Base-by-base conservation (phyloP, 2,329 filamentous ascomycete species). In the Fusarium pseudocircinatum region DNA sequence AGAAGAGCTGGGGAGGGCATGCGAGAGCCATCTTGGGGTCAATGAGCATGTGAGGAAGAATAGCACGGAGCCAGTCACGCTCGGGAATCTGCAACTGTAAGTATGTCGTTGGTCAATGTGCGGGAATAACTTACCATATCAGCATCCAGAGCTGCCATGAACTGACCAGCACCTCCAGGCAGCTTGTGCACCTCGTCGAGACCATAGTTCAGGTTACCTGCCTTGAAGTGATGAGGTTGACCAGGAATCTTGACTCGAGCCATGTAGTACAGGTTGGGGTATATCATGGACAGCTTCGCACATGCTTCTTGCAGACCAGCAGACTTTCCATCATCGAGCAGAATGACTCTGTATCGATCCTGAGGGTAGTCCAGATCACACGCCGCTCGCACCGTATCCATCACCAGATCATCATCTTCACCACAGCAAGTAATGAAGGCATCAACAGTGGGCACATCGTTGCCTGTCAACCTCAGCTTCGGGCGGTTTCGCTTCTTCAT, bases 161-260 rank as follows among this genome's bases (percentile, higher is more conserved):
- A 91, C 74, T 88, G 84, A 44, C 84, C 84, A n/a, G 87, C 83
- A 30, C 88, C 88, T 24, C 87, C 88, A 3, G 87, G 86, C 37
- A 90, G 80, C n/a, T 80, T 76, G 22, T 83, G 82, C 9, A 85
- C 83, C 61, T 85, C 83, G 22, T 89, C 85, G 26, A 89, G 79
- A 39, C 88, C 90, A 63, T 89, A 87, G 80, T 91, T 91, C 59
- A 92, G 82, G 77, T 92, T 92, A 57, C 90, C 89, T 3, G 90
- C 89, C 82, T 92, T 92, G 83, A 89, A 91, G 77, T 89, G 87
- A 73, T 88, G 84, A 4, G 86, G 85, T 39, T 84, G 81, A 13
- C 85, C 85, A 8, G 84, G 84, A 49, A 82, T 81, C 80, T 87
- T 87, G 40, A 83, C 81, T 22, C 87, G 85, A 4, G 87, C 84